These are phyloP conservation scores for Ogataea paradorogensis DNA, from an alignment of 805 yeast species.

Conservation along the genomic window DNA sequence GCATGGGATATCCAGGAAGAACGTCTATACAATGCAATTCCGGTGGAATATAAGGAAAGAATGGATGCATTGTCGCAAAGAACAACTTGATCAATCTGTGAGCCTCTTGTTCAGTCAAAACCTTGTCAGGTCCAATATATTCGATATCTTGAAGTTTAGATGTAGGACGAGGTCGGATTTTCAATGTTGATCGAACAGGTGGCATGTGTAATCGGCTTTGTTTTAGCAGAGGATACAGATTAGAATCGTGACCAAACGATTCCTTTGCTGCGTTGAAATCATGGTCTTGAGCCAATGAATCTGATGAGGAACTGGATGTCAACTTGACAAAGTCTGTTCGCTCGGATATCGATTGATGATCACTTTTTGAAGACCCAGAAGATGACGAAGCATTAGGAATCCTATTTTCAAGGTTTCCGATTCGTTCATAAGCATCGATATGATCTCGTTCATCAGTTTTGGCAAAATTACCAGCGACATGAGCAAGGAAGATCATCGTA, in stretches of 20 bases:
- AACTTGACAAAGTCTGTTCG: slow-evolving; percentile 1
- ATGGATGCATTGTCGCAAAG: slow-evolving; percentile 81
- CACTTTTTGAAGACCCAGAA: slow-evolving; percentile 1
- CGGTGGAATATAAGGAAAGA: slow-evolving; percentile 80
- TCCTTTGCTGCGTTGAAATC: slow-evolving; percentile 18
- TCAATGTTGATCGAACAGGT: slow-evolving; percentile 38
- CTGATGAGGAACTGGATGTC: slow-evolving; percentile 6
- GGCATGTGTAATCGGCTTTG: slow-evolving; percentile 39
- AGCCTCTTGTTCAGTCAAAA: slow-evolving; percentile 64
- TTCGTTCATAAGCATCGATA: slow-evolving; percentile 50
- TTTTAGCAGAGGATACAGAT: slow-evolving; percentile 23
- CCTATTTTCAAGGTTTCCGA: slow-evolving; percentile 43
- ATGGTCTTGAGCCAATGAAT: background rate
- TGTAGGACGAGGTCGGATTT: slow-evolving; percentile 46
- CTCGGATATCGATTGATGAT: background rate
- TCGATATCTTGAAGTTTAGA: slow-evolving; percentile 55
- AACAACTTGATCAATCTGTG: slow-evolving; percentile 54
- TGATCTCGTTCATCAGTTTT: slow-evolving; percentile 63
- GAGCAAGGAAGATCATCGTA: slow-evolving; percentile 69
- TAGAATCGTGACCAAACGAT: slow-evolving; percentile 30
- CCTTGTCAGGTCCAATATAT: slow-evolving; percentile 51
- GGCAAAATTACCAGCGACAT: slow-evolving; percentile 76
- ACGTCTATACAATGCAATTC: slow-evolving; percentile 65
- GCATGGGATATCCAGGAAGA: slow-evolving; percentile 74
- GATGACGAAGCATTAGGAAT: slow-evolving; percentile 1